Percentiles rank a stretch among this genome's conserved stretches.
phyloP scores from a whole-genome alignment of 352 stramenopile species.

The Globisporangium parvum region DNA sequence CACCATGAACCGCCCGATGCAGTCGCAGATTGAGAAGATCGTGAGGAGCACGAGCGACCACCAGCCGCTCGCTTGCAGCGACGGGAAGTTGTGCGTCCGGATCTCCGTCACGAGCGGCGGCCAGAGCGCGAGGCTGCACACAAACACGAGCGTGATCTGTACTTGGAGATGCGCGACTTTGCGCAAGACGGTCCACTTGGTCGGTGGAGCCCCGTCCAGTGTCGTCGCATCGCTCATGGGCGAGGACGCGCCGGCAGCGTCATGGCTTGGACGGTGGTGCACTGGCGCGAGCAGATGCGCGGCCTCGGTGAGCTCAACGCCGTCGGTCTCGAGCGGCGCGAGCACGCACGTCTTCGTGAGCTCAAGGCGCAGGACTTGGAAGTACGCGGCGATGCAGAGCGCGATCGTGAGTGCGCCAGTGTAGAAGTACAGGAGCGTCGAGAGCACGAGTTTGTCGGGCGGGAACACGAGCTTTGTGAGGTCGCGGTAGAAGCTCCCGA shows the following conservation, averaged over 20 bases:
- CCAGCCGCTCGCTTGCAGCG: constrained; percentile 62
- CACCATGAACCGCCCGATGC: constrained; percentile 63
- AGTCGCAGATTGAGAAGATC: constrained; percentile 70
- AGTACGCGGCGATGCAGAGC: constrained; percentile 74
- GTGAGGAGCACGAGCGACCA: constrained; percentile 81
- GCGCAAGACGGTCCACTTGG: constrained; percentile 59
- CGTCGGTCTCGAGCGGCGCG: constrained; percentile 20
- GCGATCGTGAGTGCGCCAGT: constrained; percentile 70
- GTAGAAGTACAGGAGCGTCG: constrained; percentile 83
- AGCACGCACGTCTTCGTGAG: constrained; percentile 54
- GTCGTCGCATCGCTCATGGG: constrained; percentile 13
- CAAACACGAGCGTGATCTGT: constrained; percentile 68
- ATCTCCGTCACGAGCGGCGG: constrained; percentile 80
- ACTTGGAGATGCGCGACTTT: constrained; percentile 63
- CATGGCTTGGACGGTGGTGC: too few relatives aligned
- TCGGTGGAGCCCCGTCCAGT: constrained; percentile 19
- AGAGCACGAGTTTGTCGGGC: constrained; percentile 42
- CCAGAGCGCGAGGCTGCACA: constrained; percentile 69
- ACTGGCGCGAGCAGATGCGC: constrained; percentile 26
- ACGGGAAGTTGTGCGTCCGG: constrained; percentile 72
- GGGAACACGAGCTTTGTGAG: constrained; percentile 80
- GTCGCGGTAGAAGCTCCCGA: constrained; percentile 77
- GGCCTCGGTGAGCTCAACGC: constrained; percentile 53
- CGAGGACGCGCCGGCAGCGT: background rate
- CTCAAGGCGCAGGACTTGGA: constrained; percentile 43